Base-by-base conservation (phyloP, 2,329 filamentous ascomycete species). In the Ascocoryne sarcoides region DNA sequence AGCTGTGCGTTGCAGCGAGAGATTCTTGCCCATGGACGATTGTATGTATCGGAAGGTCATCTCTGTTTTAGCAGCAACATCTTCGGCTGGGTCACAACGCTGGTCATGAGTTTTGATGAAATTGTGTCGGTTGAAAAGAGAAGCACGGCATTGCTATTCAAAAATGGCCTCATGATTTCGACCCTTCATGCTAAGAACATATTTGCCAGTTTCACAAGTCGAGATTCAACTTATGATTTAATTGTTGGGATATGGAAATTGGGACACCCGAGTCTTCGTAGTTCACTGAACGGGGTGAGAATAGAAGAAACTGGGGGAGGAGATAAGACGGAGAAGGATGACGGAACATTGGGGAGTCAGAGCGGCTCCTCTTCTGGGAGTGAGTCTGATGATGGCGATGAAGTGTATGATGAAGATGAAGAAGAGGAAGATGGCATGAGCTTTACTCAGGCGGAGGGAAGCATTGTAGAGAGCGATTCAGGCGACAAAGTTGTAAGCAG, bases 51-150 rank as follows among this genome's bases (percentile, higher is more conserved):
- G 0, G 92, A 98, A 65, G 89, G 90, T 9, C 90, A 98, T 59
- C 78, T 98, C 34, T 98, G 92, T 67, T 98, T 98, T 64, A 95
- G 89, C 56, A 96, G 92, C 68, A 98, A 98, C 60, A 98, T 98
- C 50, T 76, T 98, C 34, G 92, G 92, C 39, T 98, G 92, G 92
- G 84, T 93, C 16, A 98, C 92, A 0, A 98, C 92, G 1, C 69
- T 98, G 31, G 90, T 98, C 38, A 95, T 98, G 68, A 93, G 88
- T 61, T 98, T 98, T 60, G 92, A 98, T 58, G 92, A 98, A 62
- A 86, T 98, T 43, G 86, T 96, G 15, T 88, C 90, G 1, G 84
- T 98, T 5, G 92, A 98, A 64, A 96, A 96, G 67, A 84, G 94
- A 61, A 95, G 81, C 59, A 98, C 92, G 0, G 92, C 92, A 1